These are phyloP conservation scores for Fusarium nurragi DNA, from an alignment of 2,329 filamentous ascomycete genomes.

Conservation along the genomic window DNA sequence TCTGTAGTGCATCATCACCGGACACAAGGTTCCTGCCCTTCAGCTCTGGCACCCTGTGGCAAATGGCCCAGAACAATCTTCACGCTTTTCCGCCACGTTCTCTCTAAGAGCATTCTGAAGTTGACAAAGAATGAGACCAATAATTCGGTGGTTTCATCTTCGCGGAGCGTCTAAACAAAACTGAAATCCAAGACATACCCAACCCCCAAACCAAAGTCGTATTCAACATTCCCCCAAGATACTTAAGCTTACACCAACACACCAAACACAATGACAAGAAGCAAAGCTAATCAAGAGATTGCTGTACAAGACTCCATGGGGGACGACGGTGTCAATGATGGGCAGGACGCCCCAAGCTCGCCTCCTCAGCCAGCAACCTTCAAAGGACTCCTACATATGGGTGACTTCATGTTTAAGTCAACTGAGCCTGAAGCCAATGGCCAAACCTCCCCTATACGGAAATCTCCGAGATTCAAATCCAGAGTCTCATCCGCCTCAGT, in stretches of 20 bases:
- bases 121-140: background rate
- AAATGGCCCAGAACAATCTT: constrained; percentile 16
- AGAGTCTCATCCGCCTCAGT: background rate
- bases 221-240: background rate
- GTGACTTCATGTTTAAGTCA: constrained; percentile 55
- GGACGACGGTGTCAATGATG: background rate
- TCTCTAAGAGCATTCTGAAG: background rate
- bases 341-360: constrained; percentile 12
- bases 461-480: constrained; percentile 28
- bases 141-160: background rate
- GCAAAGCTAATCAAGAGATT: background rate
- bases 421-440: constrained; percentile 36
- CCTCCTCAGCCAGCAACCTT: constrained; percentile 51
- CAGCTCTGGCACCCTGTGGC: constrained; percentile 16
- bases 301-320: background rate
- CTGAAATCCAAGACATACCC: background rate
- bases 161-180: background rate
- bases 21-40: constrained; percentile 13
- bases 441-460: constrained; percentile 21
- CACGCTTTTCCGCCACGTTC: background rate
- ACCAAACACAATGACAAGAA: constrained; percentile 15
- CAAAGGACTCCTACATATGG: constrained; percentile 55
- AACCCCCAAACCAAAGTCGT: background rate
- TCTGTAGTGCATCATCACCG: too few relatives aligned
- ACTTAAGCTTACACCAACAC: background rate